Base-by-base conservation (phyloP, 805 yeast species). In the Kodamaea jinghongensis region DNA sequence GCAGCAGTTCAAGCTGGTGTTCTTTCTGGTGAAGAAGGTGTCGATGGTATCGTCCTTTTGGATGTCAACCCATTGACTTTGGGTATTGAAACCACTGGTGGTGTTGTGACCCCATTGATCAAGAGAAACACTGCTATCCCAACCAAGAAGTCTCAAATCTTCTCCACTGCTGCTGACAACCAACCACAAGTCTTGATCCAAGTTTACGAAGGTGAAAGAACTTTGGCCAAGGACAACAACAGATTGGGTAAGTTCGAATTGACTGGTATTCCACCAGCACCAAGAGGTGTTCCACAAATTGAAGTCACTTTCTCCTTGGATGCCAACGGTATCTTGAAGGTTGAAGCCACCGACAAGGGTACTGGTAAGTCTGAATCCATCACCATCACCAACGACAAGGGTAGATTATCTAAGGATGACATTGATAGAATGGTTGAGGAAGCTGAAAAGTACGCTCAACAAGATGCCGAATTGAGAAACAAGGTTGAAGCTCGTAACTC, bases 21-120 rank as follows among this genome's bases (percentile, higher is more conserved):
- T 75, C 80, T 90, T 73, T 86, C 96, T 56, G 96, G 96, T 76
- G 81, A 78, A 89, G 93, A 84, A 50, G 95, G 88, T 71, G 89
- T 96, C 70, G 88, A 90, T 75, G 96, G 88, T 75, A 81, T 90
- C 69, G 83, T 91, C 60, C 81, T 90, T 67, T 83, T 90, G 73
- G 98, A 90, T 78, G 98, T 91, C 60, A 90, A 90, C 65, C 99
- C 99, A 70, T 83, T 91, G 68, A 90, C 98, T 55, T 81, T 91
- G 66, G 99, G 99, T 87, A 96, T 91, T 72, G 98, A 96, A 77
- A 93, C 93, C 86, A 93, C 90, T 76, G 99, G 99, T 76, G 95
- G 93, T 75, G 91, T 93, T 67, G 90, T 91, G 78, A 96, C 97
- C 65, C 93, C 95, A 64, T 96, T 93, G 70, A 95, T 93, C 58